A percentile compares a stretch with the other conserved stretches of the same genome.
Conservation (phyloP, 2,329 filamentous ascomycete species). For the Pyrenochaeta sp. region DNA sequence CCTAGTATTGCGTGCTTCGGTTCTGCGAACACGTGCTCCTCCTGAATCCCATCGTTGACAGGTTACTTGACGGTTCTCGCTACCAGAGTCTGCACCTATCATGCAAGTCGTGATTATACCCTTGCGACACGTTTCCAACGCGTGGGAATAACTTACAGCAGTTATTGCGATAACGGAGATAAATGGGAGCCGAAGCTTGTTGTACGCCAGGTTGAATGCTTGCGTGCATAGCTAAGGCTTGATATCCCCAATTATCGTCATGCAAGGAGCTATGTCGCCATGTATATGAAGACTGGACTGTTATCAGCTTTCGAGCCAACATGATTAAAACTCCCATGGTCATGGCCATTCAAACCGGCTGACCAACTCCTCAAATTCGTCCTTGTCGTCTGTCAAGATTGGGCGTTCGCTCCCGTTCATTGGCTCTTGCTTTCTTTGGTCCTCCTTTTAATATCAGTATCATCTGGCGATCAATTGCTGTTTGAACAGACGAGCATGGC, state of each 20-base stretch:
- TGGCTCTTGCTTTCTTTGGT: not conserved
- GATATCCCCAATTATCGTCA: slow-evolving; percentile 16
- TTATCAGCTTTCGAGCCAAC: not conserved
- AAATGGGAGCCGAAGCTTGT: not conserved
- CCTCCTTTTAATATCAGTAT: too few relatives aligned
- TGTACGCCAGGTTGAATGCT: slow-evolving; percentile 1
- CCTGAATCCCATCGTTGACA: not conserved
- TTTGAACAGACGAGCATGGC: slow-evolving; percentile 9
- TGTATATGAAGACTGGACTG: not conserved
- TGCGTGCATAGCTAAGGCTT: slow-evolving; percentile 5
- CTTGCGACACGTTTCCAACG: slow-evolving; percentile 4
- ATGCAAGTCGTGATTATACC: slow-evolving; percentile 10
- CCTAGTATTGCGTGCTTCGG: slow-evolving; percentile 28
- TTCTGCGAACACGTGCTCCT: slow-evolving; percentile 10
- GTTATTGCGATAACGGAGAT: slow-evolving; percentile 11
- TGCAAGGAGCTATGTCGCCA: slow-evolving; percentile 20
- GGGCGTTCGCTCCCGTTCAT: not conserved
- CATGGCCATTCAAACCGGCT: not conserved
- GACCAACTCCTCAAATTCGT: not conserved
- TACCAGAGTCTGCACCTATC: not conserved
- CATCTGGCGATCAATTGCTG: too few relatives aligned
- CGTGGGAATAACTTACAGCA: not conserved
- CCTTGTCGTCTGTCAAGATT: not conserved
- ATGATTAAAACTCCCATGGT: not conserved
- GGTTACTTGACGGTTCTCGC: not conserved